A percentile compares a stretch with the other conserved stretches of the same genome.
Evolutionary conservation across 2,329 filamentous ascomycete genomes (phyloP).

Genomic region (Xylaria sp.): DNA sequence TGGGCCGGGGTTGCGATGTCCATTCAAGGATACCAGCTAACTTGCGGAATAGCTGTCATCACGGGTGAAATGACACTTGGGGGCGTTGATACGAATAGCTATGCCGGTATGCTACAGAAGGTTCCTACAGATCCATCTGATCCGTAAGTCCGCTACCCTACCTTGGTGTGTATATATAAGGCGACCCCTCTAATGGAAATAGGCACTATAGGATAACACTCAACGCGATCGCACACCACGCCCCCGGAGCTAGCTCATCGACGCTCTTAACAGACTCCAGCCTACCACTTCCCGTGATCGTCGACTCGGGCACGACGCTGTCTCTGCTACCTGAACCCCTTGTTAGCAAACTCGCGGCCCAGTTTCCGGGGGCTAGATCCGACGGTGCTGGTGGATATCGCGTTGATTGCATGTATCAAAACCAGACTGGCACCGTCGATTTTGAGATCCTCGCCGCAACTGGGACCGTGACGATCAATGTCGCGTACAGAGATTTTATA

Average conservation of each 20-base stretch:
- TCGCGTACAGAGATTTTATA: constrained; percentile 47
- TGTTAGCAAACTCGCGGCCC: constrained; percentile 55
- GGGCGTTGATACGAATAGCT: constrained; percentile 63
- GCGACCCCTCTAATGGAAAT: constrained; percentile 7
- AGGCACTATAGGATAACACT: constrained; percentile 47
- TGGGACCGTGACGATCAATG: constrained; percentile 46
- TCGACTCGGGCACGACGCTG: constrained; percentile 65
- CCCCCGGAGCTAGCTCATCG: constrained; percentile 30
- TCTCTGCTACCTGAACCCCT: constrained; percentile 57
- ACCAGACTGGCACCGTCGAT: constrained; percentile 54
- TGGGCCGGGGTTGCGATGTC: background rate
- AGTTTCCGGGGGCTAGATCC: constrained; percentile 54
- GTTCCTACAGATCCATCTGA: constrained; percentile 54
- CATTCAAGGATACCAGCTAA: constrained; percentile 4
- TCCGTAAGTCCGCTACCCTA: constrained; percentile 42
- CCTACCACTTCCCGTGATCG: constrained; percentile 55
- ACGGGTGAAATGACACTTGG: constrained; percentile 64
- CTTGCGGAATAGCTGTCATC: constrained; percentile 46
- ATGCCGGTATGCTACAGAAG: constrained; percentile 56
- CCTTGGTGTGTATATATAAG: constrained; percentile 30
- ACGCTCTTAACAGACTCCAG: constrained; percentile 32
- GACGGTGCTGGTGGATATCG: constrained; percentile 57
- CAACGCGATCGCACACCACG: constrained; percentile 38
- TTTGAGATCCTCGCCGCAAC: constrained; percentile 55
- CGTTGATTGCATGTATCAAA: constrained; percentile 55